Percentiles rank a stretch among this genome's conserved stretches.
phyloP scores from a whole-genome alignment of 257 asterid genomes.

The Rhazya stricta region DNA sequence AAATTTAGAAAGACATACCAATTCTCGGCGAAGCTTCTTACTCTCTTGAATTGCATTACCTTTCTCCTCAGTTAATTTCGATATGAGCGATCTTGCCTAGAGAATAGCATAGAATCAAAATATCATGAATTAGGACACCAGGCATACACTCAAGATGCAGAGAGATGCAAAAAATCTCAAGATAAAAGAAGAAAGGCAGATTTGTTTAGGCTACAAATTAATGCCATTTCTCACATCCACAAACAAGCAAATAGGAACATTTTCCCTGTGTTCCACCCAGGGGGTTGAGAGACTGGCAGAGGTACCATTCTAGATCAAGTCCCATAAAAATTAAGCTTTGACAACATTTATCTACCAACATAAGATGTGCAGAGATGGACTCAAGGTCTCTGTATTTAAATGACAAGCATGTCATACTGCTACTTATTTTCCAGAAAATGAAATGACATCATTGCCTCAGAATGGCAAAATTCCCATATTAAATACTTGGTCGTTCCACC shows the following conservation, averaged over 20 bases:
- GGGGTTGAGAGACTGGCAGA: not conserved
- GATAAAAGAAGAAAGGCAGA: not conserved
- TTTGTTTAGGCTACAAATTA: not conserved
- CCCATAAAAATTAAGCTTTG: not conserved
- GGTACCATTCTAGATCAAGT: not conserved
- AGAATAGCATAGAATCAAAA: constrained; percentile 13
- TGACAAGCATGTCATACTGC: not conserved
- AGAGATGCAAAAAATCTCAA: not conserved
- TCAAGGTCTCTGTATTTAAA: not conserved
- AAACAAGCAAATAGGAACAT: not conserved
- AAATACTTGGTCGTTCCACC: not conserved
- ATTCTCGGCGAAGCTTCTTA: constrained; percentile 63
- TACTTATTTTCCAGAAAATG: not conserved
- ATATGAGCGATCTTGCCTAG: constrained; percentile 55
- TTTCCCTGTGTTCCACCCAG: not conserved
- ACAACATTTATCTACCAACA: not conserved
- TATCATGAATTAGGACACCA: constrained; percentile 6
- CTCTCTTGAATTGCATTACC: constrained; percentile 52
- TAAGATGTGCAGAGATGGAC: not conserved
- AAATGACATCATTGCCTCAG: not conserved
- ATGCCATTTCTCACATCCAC: not conserved
- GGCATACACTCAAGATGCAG: not conserved
- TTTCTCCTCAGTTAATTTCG: constrained; percentile 68
- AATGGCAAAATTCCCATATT: not conserved
- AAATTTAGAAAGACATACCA: constrained; percentile 40